A percentile compares a stretch with the other conserved stretches of the same genome.
phyloP scores from a whole-genome alignment of 805 yeast species.

The Spencermartinsiella europaea region DNA sequence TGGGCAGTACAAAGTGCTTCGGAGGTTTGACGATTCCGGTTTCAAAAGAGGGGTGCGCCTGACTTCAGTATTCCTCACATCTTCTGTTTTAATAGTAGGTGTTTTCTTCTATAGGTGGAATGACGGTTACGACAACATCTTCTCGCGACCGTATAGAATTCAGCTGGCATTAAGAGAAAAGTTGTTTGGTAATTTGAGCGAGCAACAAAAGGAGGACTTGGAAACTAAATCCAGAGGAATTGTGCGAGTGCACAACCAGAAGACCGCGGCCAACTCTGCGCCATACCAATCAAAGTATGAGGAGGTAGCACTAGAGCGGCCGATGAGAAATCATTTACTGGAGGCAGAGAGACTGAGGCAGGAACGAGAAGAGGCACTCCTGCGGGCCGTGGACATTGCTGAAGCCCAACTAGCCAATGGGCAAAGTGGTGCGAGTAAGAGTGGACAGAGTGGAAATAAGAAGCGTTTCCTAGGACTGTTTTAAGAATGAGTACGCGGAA shows the following conservation, averaged over 20 bases:
- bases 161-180: constrained; percentile 53
- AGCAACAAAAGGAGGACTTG: constrained; percentile 61
- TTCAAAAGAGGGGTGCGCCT: constrained; percentile 58
- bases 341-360: constrained; percentile 71
- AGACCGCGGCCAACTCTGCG: constrained; percentile 3
- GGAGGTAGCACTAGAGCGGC: constrained; percentile 48
- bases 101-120: constrained; percentile 80
- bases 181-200: constrained; percentile 49
- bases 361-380: constrained; percentile 54
- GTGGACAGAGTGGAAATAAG: background rate
- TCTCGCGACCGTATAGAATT: constrained; percentile 59
- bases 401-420: constrained; percentile 22
- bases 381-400: constrained; percentile 44
- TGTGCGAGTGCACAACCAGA: constrained; percentile 16
- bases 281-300: constrained; percentile 2
- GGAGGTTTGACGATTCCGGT: constrained; percentile 50
- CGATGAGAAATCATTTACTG: constrained; percentile 63
- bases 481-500: no score
- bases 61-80: constrained; percentile 27
- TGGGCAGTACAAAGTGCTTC: constrained; percentile 69
- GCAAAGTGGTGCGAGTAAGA: background rate
- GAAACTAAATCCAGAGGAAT: constrained; percentile 34
- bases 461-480: background rate
- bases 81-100: constrained; percentile 39
- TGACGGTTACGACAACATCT: constrained; percentile 72